Evolutionary conservation across 306 rosid genomes (phyloP).

Genomic region (Lupinus albus): DNA sequence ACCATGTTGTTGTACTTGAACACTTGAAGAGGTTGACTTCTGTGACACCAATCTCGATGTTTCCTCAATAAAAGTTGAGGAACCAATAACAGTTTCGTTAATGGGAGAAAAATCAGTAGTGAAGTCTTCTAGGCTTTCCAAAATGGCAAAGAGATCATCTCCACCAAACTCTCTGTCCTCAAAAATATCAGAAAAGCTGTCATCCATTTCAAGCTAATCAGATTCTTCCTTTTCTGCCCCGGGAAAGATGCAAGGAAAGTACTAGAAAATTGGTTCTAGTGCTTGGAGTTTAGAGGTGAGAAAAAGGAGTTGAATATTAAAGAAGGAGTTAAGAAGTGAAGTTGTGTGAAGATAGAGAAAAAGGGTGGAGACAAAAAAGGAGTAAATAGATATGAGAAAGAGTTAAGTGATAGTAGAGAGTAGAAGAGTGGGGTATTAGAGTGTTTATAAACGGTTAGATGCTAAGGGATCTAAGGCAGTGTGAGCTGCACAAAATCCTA

Average conservation of each 20-base stretch:
- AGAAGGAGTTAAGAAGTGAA: slow-evolving; percentile 2
- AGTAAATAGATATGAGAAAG: slow-evolving; percentile 30
- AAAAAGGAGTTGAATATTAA: slow-evolving; percentile 27
- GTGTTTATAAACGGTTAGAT: slow-evolving; percentile 38
- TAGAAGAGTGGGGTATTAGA: slow-evolving; percentile 27
- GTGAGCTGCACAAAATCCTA: slow-evolving; percentile 34
- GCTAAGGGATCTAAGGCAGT: background rate
- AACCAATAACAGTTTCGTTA: slow-evolving; percentile 26
- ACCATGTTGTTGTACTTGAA: slow-evolving; percentile 35
- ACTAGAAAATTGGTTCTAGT: background rate
- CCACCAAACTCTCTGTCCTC: slow-evolving; percentile 50
- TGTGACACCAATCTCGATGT: slow-evolving; percentile 51
- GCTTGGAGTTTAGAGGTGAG: background rate
- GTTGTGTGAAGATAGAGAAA: slow-evolving; percentile 35
- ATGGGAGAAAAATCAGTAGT: slow-evolving; percentile 50
- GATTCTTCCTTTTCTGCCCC: background rate
- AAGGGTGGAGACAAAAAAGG: background rate
- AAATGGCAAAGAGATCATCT: slow-evolving; percentile 72
- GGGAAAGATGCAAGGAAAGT: slow-evolving; percentile 14
- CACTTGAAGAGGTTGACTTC: slow-evolving; percentile 46
- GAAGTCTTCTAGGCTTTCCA: slow-evolving; percentile 71
- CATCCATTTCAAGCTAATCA: slow-evolving; percentile 38
- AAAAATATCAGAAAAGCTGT: slow-evolving; percentile 51
- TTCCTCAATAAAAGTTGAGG: slow-evolving; percentile 30
- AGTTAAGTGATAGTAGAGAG: slow-evolving; percentile 58